These are phyloP conservation scores for Acanthamoeba triangularis DNA, from an alignment of 208 protist genomes.

Conservation along the genomic window DNA sequence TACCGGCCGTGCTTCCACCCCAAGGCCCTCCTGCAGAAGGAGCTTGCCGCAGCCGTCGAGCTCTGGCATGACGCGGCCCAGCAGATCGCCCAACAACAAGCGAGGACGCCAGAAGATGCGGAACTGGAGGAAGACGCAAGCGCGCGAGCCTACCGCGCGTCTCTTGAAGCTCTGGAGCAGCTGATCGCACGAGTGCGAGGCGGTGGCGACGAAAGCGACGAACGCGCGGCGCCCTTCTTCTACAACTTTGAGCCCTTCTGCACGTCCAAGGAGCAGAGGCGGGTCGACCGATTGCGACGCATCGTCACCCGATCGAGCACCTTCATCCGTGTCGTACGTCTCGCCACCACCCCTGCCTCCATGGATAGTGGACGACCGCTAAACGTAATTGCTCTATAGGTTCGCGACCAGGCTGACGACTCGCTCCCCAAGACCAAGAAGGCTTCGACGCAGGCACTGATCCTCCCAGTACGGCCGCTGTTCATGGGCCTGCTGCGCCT, in stretches of 20 bases:
- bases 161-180: background rate
- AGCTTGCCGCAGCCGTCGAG: background rate
- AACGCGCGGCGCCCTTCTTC: background rate
- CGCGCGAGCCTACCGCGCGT: background rate
- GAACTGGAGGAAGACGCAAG: background rate
- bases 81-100: background rate
- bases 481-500: background rate
- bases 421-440: background rate
- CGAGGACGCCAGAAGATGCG: background rate
- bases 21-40: conserved; percentile 44
- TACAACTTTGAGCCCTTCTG: conserved; percentile 34
- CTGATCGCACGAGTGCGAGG: background rate
- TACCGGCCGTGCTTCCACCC: conserved; percentile 68
- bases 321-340: background rate
- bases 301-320: background rate
- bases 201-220: background rate
- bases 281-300: conserved; percentile 3
- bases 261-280: conserved; percentile 26
- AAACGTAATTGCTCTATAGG: background rate
- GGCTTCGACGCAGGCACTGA: background rate
- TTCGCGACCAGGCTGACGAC: background rate
- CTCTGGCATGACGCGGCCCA: background rate
- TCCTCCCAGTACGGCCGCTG: background rate
- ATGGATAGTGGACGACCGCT: background rate
- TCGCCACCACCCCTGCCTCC: background rate